These are phyloP conservation scores for Schwanniomyces polymorphus DNA, from an alignment of 805 yeast species.

Conservation along the genomic window DNA sequence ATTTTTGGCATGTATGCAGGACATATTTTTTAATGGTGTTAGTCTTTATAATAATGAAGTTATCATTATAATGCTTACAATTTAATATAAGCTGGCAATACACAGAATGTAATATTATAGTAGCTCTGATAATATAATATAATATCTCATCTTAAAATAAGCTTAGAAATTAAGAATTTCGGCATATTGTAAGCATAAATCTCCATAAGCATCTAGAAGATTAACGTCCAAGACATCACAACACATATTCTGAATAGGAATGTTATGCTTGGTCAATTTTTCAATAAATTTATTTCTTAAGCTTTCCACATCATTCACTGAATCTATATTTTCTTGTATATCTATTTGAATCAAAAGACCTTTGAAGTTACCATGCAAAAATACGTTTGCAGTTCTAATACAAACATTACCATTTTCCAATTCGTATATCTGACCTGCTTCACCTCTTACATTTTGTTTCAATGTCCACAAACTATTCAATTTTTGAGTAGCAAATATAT, in stretches of 20 bases:
- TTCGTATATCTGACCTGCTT: slow-evolving; percentile 68
- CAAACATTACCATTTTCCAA: slow-evolving; percentile 52
- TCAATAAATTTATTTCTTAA: slow-evolving; percentile 20
- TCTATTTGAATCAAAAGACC: slow-evolving; percentile 68
- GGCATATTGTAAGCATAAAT: slow-evolving; percentile 42
- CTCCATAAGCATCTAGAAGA: slow-evolving; percentile 33
- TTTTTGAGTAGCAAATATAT: slow-evolving; percentile 52
- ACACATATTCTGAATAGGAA: slow-evolving; percentile 41
- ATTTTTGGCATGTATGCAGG: slow-evolving; percentile 6
- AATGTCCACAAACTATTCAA: slow-evolving; percentile 69
- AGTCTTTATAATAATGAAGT: too few species aligned
- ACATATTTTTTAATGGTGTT: neutral
- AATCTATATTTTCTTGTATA: slow-evolving; percentile 15
- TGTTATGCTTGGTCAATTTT: slow-evolving; percentile 30
- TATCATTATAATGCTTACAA: too few species aligned
- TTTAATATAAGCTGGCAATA: too few species aligned
- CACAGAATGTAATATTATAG: too few species aligned
- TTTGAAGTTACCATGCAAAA: slow-evolving; percentile 71
- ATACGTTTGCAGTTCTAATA: slow-evolving; percentile 68
- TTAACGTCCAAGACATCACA: slow-evolving; percentile 26
- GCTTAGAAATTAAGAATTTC: slow-evolving; percentile 28
- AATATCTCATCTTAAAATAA: neutral
- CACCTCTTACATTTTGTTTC: slow-evolving; percentile 71
- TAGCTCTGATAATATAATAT: too few species aligned
- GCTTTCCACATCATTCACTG: slow-evolving; percentile 10